Evolutionary conservation across 108 stramenopile genomes (phyloP), one percentile per base, ranked within the genome.

Genomic region (Cyclotella cryptica): DNA sequence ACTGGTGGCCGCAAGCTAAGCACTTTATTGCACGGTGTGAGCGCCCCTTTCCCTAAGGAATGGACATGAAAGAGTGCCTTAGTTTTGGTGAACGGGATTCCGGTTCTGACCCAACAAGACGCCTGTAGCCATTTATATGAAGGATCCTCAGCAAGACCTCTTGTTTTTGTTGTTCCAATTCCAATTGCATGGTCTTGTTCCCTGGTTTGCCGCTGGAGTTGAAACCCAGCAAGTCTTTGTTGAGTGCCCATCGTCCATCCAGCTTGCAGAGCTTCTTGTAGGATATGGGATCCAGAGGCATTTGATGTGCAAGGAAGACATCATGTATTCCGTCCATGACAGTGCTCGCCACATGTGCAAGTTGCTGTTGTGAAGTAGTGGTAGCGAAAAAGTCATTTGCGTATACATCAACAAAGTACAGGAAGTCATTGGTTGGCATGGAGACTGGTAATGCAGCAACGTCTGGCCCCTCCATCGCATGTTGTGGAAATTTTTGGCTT

Each of bases 211-310:
- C 58, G 17, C 29, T 15, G 27, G 30, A 59, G 58, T 59, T 18
- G 18, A 59, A 59, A 29, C 58, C 58, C 58, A 59, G 28, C 58
- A 59, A 10, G 27, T 59, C 58, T 29, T 59, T 59, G 6, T 30
- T 7, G 10, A 59, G 7, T 8, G 58, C 24, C 58, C 58, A 59
- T 29, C 29, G 6, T 15, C 58, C 58, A 17, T 59, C 58, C 8
- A 29, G 3, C 29, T 59, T 29, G 22, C 9, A 3, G 9, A 59
- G 28, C 18, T 59, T 59, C 58, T 59, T 59, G 10, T 30, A 29
- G 3, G 58, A 59, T 26, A 59, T 6, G 58, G 28, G 58, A 15
- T 59, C 58, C 27, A 30, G 27, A 26, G 27, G 28, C 7, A 30
- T 29, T 29, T 26, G 6, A 59, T 59, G 28, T 27, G 58, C 15